Evolutionary conservation across 306 rosid species (phyloP).

Genomic region (Gastrolobium villosum): DNA sequence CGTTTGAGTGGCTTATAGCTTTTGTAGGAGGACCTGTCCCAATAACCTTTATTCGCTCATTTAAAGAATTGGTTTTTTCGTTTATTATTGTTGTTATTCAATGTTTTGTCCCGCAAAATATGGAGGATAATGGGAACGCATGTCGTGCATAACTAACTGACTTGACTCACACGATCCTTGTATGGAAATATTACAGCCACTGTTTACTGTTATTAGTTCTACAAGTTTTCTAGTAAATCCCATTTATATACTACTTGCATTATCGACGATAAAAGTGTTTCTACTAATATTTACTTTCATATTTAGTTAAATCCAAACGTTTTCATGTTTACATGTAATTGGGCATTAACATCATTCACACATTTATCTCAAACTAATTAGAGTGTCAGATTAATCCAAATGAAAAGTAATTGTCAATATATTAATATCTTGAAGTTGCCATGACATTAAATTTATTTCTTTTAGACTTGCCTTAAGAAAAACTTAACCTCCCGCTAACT

Average conservation of each 20-base stretch:
- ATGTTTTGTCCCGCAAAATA: constrained; percentile 28
- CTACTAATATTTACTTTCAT: neutral
- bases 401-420: neutral
- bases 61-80: constrained; percentile 23
- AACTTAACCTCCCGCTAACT: too few relatives aligned
- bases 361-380: too few relatives aligned
- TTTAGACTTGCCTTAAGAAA: neutral
- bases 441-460: neutral
- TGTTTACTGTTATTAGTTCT: constrained; percentile 6
- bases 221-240: neutral
- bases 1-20: constrained; percentile 47
- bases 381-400: too few relatives aligned
- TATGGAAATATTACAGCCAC: constrained; percentile 13
- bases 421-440: neutral
- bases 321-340: neutral
- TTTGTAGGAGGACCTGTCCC: constrained; percentile 45
- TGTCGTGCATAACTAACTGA: neutral
- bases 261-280: neutral
- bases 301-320: neutral
- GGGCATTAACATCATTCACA: too few relatives aligned
- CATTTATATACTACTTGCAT: too few relatives aligned
- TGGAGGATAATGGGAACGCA: neutral
- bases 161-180: neutral
- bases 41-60: constrained; percentile 3
- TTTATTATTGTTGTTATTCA: neutral